phyloP scores from a whole-genome alignment of 164 flowering plant species.

The Stephania cephalantha region DNA sequence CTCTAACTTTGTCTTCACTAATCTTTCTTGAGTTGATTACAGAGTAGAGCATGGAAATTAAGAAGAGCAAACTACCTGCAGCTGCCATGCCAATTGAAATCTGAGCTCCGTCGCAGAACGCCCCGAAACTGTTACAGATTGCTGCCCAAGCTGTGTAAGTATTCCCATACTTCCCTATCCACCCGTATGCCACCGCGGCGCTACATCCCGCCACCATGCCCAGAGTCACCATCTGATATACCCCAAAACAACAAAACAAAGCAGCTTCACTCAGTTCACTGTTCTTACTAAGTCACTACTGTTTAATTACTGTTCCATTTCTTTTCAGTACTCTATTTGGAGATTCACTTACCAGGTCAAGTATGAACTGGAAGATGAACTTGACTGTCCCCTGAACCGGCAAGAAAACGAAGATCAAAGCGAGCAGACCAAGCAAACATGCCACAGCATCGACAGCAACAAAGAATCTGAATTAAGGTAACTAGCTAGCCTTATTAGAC shows the following conservation, averaged over 20 bases:
- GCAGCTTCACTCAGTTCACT: neutral
- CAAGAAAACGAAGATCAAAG: slow-evolving; percentile 24
- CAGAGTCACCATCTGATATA: slow-evolving; percentile 37
- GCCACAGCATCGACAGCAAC: slow-evolving; percentile 28
- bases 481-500: neutral
- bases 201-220: slow-evolving; percentile 41
- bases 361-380: slow-evolving; percentile 34
- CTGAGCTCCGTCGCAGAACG: slow-evolving; percentile 35
- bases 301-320: neutral
- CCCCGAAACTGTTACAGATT: slow-evolving; percentile 31
- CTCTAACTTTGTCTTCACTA: neutral
- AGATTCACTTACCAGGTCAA: slow-evolving; percentile 43
- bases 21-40: slow-evolving; percentile 6
- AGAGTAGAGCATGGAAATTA: slow-evolving; percentile 31
- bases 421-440: slow-evolving; percentile 29
- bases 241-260: neutral
- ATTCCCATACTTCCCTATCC: slow-evolving; percentile 43
- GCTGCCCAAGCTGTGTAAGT: slow-evolving; percentile 39
- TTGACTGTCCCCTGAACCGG: slow-evolving; percentile 13
- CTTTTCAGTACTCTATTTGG: neutral
- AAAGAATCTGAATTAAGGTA: slow-evolving; percentile 36
- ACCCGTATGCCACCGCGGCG: slow-evolving; percentile 48
- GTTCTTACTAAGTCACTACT: neutral
- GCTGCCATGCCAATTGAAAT: slow-evolving; percentile 31
- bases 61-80: slow-evolving; percentile 30